Base-by-base conservation (phyloP, 1,284 basidiomycete species). In the Porogramme epimiltina region DNA sequence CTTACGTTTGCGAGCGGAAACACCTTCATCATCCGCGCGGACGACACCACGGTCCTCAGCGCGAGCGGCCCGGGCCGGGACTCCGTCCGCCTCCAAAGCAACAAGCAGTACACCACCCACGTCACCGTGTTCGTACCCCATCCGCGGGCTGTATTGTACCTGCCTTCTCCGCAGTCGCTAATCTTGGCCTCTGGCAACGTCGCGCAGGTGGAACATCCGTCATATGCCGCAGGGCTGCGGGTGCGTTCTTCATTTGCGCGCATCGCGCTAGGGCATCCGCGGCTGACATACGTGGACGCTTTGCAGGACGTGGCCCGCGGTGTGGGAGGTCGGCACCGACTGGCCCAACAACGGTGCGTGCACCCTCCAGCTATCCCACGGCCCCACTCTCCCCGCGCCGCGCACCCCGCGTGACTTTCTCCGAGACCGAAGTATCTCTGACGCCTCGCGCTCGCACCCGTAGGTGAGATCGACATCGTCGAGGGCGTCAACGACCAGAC, bases 181-280 rank as follows among this genome's bases (percentile, higher is more conserved):
- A 37, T 37, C n/a, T 16, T 41, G 39, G 13, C 10, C 2, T 8
- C 1, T 23, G 3, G 22, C 2, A 24, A 16, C 28, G 26, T 1
- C 25, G 26, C 37, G 18, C 63, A 82, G 81, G 39, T 82, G 81
- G 61, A 76, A 80, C 60, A 66, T 82, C 49, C 70, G 74, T 20
- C 78, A 79, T 52, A 80, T 80, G 75, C 77, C 87, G 2, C 73
- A 84, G 63, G 87, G 85, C 23, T 87, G 85, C 59, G 82, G 79
- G 84, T 87, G 55, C 62, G 83, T 72, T 45, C 38, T 45, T 33
- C 28, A 8, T 31, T 13, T 31, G 8, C 28, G 28, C 13, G 13
- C 13, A 13, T 31, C 28, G 28, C 13, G 28, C 28, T 13, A 31
- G 13, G 28, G 6, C 28, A 13, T 8, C 28, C 42, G 18, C 37